These are phyloP conservation scores for Colletotrichum australisinense DNA, from an alignment of 2,329 filamentous ascomycete species.

Conservation along the genomic window DNA sequence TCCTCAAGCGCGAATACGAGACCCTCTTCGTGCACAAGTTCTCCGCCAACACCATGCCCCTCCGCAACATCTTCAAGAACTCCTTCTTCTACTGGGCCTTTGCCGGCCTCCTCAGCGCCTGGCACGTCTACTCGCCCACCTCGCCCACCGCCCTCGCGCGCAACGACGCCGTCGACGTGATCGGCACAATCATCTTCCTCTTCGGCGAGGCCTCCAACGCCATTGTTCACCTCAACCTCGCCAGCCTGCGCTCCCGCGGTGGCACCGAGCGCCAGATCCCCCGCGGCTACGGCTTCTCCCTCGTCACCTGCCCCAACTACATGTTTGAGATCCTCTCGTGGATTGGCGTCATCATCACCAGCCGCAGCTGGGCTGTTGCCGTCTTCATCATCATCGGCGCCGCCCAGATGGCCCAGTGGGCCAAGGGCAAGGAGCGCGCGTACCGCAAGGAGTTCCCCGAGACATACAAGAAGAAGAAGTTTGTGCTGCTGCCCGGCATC, in stretches of 20 bases:
- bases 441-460: slow-evolving; percentile 93
- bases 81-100: slow-evolving; percentile 93
- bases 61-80: slow-evolving; percentile 93
- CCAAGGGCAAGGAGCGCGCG: slow-evolving; percentile 88
- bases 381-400: slow-evolving; percentile 81
- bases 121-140: slow-evolving; percentile 84
- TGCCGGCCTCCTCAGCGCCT: slow-evolving; percentile 83
- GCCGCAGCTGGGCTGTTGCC: slow-evolving; percentile 80
- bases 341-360: slow-evolving; percentile 84
- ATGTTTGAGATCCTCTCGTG: slow-evolving; percentile 92
- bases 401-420: slow-evolving; percentile 88
- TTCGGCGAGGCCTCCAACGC: slow-evolving; percentile 86
- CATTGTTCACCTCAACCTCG: slow-evolving; percentile 82
- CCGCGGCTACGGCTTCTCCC: slow-evolving; percentile 81
- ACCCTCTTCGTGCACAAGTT: slow-evolving; percentile 96
- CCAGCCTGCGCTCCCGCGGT: slow-evolving; percentile 80
- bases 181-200: slow-evolving; percentile 77
- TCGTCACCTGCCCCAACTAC: slow-evolving; percentile 98
- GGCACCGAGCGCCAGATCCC: slow-evolving; percentile 92
- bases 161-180: slow-evolving; percentile 66
- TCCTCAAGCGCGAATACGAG: slow-evolving; percentile 94
- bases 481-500: slow-evolving; percentile 82
- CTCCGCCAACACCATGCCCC: slow-evolving; percentile 93
- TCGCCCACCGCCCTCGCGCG: slow-evolving; percentile 70
- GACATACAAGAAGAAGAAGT: slow-evolving; percentile 95